These are phyloP conservation scores for Dentipellis fragilis DNA, from an alignment of 768 basidiomycete genomes.

Conservation along the genomic window DNA sequence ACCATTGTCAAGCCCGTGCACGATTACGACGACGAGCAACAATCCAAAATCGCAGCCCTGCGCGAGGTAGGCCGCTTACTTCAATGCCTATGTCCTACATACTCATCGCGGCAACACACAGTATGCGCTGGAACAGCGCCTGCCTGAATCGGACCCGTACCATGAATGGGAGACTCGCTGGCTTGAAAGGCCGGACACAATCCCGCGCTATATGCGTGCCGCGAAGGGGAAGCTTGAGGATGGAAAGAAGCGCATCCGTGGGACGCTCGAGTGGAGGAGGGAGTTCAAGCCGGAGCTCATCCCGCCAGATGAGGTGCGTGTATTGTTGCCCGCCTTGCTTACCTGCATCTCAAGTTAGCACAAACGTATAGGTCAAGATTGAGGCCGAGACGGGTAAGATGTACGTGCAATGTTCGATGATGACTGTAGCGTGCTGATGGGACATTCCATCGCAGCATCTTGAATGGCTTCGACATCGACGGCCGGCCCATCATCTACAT, in stretches of 20 bases:
- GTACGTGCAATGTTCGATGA: constrained; percentile 29
- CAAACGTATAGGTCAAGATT: constrained; percentile 38
- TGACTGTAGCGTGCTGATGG: background rate
- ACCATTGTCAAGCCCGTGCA: constrained; percentile 44
- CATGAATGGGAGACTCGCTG: constrained; percentile 70
- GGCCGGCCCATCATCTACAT: constrained; percentile 85
- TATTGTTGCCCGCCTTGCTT: too few relatives aligned
- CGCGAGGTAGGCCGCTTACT: constrained; percentile 38
- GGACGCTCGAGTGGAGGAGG: constrained; percentile 75
- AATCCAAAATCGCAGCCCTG: constrained; percentile 46
- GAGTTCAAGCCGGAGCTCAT: constrained; percentile 83
- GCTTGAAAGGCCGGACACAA: constrained; percentile 57
- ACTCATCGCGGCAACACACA: too few relatives aligned
- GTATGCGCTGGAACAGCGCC: constrained; percentile 50
- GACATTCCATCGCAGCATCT: constrained; percentile 34
- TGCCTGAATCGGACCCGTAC: constrained; percentile 65
- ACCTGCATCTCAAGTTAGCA: too few relatives aligned
- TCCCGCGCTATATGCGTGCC: constrained; percentile 74
- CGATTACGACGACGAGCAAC: constrained; percentile 56
- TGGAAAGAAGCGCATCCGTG: constrained; percentile 67
- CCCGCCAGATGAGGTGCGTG: constrained; percentile 55
- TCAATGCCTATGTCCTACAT: too few relatives aligned
- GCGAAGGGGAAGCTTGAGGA: constrained; percentile 77
- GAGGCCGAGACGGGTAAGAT: constrained; percentile 86
- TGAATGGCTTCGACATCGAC: constrained; percentile 80